Evolutionary conservation across 805 yeast species (phyloP), one percentile per base, ranked within the genome.

Genomic region (Cyberlindnera nakhonratchasimensis): DNA sequence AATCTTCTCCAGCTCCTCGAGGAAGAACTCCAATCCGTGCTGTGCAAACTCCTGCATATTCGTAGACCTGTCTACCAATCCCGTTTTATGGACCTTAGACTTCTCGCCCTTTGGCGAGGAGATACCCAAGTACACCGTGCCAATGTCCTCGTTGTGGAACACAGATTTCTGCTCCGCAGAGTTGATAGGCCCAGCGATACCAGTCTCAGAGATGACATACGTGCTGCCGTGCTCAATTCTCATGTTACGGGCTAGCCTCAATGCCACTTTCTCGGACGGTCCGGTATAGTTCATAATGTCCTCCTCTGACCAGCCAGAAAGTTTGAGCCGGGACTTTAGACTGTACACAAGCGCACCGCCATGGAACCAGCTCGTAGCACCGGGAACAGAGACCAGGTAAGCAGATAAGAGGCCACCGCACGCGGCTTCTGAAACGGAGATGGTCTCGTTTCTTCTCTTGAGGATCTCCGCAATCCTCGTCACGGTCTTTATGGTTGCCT

Each of bases 361-460:
- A 45, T 85, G 84, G 54, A 82, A 87, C 64, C 84, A 88, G 45
- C 72, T 66, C 9, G 93, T 82, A 0, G 96, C 96, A 4, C 96
- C 96, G 0, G 95, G 90, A 4, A 85, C 79, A 1, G 91, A 76
- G 6, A 88, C 88, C 17, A 87, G 60, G 54, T 85, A 86, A 1
- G 95, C 86, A 4, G 93, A 81, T 7, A 87, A 65, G 13, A 87
- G 70, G 0, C 96, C 96, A 8, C 96, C 96, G 61, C 96, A 87
- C 0, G 96, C 95, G 3, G 90, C 89, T 55, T 87, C 96, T 6
- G 90, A 80, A 1, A 85, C 82, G 0, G 95, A 86, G 18, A 87
- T 65, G 1, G 95, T 84, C 58, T 82, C 80, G 12, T 71, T 62
- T 21, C 79, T 67, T 16, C 61, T 57, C 16, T 75, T 63, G 19